Conservation (phyloP, 2,329 filamentous ascomycete genomes). For the Coleophoma eucalyptorum region DNA sequence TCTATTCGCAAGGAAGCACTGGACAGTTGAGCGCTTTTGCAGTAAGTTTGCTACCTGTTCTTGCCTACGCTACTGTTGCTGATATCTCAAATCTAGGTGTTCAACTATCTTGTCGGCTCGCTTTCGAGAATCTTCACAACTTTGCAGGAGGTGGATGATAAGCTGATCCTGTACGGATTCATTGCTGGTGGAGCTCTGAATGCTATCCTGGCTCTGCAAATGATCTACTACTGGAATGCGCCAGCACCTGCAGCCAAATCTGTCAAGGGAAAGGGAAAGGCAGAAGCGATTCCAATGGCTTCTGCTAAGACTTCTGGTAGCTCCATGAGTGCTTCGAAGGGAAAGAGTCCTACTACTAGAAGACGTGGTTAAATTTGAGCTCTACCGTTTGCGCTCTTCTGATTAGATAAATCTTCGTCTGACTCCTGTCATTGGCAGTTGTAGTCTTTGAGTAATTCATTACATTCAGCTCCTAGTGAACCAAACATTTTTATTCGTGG, state of each 20-base stretch:
- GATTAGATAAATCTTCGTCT: constrained; percentile 1
- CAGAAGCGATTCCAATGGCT: constrained; percentile 2
- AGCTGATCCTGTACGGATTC: constrained; percentile 93
- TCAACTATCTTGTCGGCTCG: constrained; percentile 94
- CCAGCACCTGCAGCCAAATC: constrained; percentile 46
- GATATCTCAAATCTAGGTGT: constrained; percentile 59
- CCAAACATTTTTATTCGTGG: no score
- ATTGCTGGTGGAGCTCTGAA: constrained; percentile 90
- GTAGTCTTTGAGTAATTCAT: constrained; percentile 9
- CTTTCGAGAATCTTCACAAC: constrained; percentile 97
- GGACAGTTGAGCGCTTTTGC: constrained; percentile 96
- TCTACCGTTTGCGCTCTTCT: not conserved
- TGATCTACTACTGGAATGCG: constrained; percentile 95
- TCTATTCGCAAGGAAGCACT: constrained; percentile 81
- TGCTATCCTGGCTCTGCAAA: constrained; percentile 78
- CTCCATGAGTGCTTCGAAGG: constrained; percentile 15
- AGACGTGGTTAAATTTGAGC: constrained; percentile 21
- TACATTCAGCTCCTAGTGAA: no score
- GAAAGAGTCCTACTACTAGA: constrained; percentile 26
- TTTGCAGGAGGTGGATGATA: constrained; percentile 94
- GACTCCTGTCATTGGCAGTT: constrained; percentile 20
- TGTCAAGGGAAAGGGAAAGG: constrained; percentile 34
- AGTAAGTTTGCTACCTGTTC: constrained; percentile 51
- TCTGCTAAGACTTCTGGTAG: constrained; percentile 6
- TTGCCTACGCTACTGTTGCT: not conserved